A percentile compares a stretch with the other conserved stretches of the same genome.
These are phyloP conservation scores for Colletotrichum paranaense DNA, from an alignment of 2,329 filamentous ascomycete genomes.

Conservation along the genomic window DNA sequence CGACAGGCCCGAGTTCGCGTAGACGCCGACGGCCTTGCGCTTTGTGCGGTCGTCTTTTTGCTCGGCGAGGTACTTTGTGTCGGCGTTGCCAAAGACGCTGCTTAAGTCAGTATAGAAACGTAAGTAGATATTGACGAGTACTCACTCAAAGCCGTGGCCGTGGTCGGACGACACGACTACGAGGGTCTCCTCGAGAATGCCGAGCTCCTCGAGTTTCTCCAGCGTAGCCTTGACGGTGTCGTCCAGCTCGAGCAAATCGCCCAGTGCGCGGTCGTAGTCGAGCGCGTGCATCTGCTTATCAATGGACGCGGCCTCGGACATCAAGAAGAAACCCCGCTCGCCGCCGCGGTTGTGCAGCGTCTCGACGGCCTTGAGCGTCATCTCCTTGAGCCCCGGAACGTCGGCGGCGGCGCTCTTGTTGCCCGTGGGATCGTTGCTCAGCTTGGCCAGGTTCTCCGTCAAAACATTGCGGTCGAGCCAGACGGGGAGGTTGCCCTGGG, in stretches of 20 bases:
- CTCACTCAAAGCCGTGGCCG: slow-evolving; percentile 84
- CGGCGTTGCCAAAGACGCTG: slow-evolving; percentile 80
- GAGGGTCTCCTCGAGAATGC: slow-evolving; percentile 79
- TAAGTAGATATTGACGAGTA: background rate
- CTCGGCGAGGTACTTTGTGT: slow-evolving; percentile 79
- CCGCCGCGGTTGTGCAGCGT: slow-evolving; percentile 75
- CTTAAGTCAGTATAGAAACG: background rate
- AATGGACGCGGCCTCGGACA: slow-evolving; percentile 87
- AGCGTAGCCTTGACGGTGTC: slow-evolving; percentile 84
- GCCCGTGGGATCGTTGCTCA: slow-evolving; percentile 77
- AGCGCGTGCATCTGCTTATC: slow-evolving; percentile 92
- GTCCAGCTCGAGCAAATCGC: slow-evolving; percentile 86
- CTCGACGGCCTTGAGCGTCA: slow-evolving; percentile 89
- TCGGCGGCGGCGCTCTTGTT: slow-evolving; percentile 73
- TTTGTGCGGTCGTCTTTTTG: slow-evolving; percentile 76
- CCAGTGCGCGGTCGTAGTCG: slow-evolving; percentile 87
- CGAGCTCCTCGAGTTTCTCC: slow-evolving; percentile 73
- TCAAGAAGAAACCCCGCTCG: slow-evolving; percentile 85
- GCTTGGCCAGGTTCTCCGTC: slow-evolving; percentile 72
- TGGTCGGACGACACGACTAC: slow-evolving; percentile 88
- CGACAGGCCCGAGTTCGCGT: slow-evolving; percentile 78
- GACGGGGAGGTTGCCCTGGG: slow-evolving; percentile 78
- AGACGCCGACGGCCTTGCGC: slow-evolving; percentile 79
- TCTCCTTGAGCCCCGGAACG: slow-evolving; percentile 86
- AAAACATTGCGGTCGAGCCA: slow-evolving; percentile 91